These are phyloP conservation scores for Pelargonium cotyledonis DNA, from an alignment of 441 rosid genomes.

Conservation along the genomic window DNA sequence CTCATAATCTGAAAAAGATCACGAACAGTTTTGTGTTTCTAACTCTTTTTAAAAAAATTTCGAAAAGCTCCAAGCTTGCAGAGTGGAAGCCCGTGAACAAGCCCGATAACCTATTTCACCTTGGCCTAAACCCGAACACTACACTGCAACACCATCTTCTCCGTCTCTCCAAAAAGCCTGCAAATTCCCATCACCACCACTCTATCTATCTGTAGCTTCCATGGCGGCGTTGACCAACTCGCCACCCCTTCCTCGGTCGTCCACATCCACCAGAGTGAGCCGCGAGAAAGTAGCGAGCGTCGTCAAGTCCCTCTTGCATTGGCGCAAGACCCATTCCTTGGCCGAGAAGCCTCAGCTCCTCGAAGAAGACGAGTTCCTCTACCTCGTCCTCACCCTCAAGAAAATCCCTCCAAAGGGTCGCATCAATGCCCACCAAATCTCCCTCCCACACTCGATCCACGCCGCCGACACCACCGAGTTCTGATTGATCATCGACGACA, in stretches of 20 bases:
- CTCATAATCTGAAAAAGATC: too few species aligned
- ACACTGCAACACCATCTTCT: neutral
- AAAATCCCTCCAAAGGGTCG: constrained; percentile 65
- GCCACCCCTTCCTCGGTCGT: constrained; percentile 6
- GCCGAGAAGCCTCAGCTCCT: constrained; percentile 62
- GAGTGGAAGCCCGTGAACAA: neutral
- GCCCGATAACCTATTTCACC: neutral
- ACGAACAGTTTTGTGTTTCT: too few species aligned
- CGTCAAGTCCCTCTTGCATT: constrained; percentile 46
- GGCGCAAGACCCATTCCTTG: constrained; percentile 46
- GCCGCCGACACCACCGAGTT: constrained; percentile 43
- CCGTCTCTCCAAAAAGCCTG: neutral
- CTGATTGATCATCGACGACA: constrained; percentile 79
- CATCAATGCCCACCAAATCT: constrained; percentile 50
- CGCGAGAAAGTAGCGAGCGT: constrained; percentile 43
- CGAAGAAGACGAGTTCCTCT: constrained; percentile 68
- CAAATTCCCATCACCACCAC: neutral
- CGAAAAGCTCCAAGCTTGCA: too few species aligned
- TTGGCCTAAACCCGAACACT: neutral
- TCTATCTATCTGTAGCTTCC: neutral
- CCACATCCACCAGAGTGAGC: constrained; percentile 27
- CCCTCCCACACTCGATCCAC: constrained; percentile 49
- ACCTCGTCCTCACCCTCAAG: constrained; percentile 58
- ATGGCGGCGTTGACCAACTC: neutral
- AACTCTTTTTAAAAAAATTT: too few species aligned